A percentile compares a stretch with the other conserved stretches of the same genome.
These are phyloP conservation scores for Corynespora cassiicola DNA, from an alignment of 2,329 filamentous ascomycete species.

Conservation along the genomic window DNA sequence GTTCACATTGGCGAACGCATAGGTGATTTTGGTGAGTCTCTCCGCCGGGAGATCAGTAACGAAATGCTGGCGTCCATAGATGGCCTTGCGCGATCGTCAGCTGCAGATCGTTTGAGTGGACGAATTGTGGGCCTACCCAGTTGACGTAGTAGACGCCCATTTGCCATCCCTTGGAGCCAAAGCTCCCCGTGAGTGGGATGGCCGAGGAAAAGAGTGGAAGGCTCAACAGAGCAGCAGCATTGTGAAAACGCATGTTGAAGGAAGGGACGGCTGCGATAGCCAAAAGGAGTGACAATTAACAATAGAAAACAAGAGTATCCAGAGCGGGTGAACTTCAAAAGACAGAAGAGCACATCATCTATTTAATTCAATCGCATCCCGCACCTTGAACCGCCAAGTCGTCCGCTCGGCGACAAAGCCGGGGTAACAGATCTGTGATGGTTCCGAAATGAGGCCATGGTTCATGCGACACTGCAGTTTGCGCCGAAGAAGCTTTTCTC, in stretches of 20 bases:
- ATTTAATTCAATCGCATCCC: background rate
- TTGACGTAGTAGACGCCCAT: constrained; percentile 76
- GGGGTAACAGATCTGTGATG: too few relatives aligned
- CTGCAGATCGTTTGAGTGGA: background rate
- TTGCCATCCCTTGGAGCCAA: constrained; percentile 60
- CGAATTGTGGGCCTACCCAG: constrained; percentile 57
- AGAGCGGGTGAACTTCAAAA: background rate
- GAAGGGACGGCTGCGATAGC: constrained; percentile 26
- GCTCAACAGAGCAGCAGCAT: constrained; percentile 23
- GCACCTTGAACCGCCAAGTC: background rate
- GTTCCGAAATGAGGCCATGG: constrained; percentile 1
- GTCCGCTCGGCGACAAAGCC: constrained; percentile 10
- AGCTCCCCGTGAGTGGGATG: constrained; percentile 9
- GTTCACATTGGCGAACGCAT: constrained; percentile 86
- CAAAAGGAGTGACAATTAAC: constrained; percentile 11
- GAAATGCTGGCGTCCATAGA: constrained; percentile 82
- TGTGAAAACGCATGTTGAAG: constrained; percentile 28
- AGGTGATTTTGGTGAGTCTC: constrained; percentile 86
- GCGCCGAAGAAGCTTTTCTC: too few relatives aligned
- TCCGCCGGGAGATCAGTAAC: constrained; percentile 82
- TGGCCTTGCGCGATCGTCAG: constrained; percentile 60
- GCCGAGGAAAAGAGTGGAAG: constrained; percentile 20
- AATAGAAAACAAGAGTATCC: constrained; percentile 3
- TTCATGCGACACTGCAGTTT: constrained; percentile 2
- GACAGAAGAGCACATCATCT: background rate